Evolutionary conservation across 768 basidiomycete species (phyloP).

Genomic region (Mrakia frigida): DNA sequence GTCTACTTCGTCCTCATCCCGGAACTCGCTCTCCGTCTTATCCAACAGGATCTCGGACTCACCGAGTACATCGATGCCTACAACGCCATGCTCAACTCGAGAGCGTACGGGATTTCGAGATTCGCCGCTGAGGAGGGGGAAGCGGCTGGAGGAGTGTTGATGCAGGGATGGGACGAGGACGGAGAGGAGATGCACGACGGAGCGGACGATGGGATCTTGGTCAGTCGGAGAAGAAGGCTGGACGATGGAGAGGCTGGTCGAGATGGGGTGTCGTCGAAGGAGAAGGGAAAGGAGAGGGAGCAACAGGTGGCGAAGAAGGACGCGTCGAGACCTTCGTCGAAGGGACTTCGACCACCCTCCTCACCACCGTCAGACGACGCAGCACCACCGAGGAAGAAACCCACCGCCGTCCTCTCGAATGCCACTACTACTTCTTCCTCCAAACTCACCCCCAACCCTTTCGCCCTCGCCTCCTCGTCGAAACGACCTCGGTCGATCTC

Average conservation of each 20-base stretch:
- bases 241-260: not conserved
- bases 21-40: constrained; percentile 25
- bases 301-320: not conserved
- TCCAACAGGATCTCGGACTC: constrained; percentile 24
- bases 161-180: constrained; percentile 22
- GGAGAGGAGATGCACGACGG: not conserved
- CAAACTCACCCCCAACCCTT: not conserved
- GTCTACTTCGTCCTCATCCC: constrained; percentile 32
- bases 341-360: not conserved
- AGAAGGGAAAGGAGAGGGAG: constrained; percentile 7
- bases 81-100: constrained; percentile 15
- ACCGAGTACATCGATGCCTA: constrained; percentile 9
- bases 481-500: not conserved
- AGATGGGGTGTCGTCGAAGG: not conserved
- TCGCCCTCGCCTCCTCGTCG: not conserved
- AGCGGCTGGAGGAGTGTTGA: constrained; percentile 21
- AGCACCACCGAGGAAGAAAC: not conserved
- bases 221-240: not conserved
- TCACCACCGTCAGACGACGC: not conserved
- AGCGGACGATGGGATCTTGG: not conserved
- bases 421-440: not conserved
- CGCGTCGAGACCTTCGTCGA: too few species aligned
- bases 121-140: constrained; percentile 29
- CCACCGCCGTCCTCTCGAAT: not conserved
- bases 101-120: constrained; percentile 21